phyloP scores from a whole-genome alignment of 1,139 yeast species.

The Geotrichum phurueaensis region DNA sequence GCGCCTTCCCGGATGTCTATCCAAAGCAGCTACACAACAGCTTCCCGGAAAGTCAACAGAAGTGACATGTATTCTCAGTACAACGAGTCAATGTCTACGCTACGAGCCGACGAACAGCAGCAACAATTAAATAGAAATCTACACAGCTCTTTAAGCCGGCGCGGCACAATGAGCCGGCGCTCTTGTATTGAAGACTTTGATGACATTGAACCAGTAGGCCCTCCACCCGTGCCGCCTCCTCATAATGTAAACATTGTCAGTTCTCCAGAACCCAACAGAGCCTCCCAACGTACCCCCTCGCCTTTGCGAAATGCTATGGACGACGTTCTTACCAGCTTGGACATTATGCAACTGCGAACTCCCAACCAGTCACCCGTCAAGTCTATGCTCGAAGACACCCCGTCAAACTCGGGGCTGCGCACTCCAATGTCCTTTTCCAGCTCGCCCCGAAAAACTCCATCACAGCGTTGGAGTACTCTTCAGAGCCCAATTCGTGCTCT shows the following conservation, averaged over 20 bases:
- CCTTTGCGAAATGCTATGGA: constrained; percentile 40
- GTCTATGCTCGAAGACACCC: not conserved
- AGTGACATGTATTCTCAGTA: constrained; percentile 6
- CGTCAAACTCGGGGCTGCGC: not conserved
- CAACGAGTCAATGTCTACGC: constrained; percentile 8
- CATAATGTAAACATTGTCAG: constrained; percentile 17
- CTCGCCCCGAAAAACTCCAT: constrained; percentile 1
- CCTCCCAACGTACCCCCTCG: constrained; percentile 46
- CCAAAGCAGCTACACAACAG: constrained; percentile 4
- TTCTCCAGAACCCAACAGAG: not conserved
- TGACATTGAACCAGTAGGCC: constrained; percentile 2
- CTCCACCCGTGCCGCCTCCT: constrained; percentile 33
- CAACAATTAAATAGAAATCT: constrained; percentile 3
- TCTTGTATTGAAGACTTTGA: not conserved
- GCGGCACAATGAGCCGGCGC: not conserved
- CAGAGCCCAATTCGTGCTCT: constrained; percentile 3
- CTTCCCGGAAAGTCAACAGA: not conserved
- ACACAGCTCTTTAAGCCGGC: not conserved
- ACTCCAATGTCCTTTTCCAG: not conserved
- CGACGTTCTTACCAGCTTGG: constrained; percentile 33
- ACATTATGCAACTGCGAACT: constrained; percentile 22
- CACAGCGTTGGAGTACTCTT: not conserved
- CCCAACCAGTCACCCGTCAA: constrained; percentile 9
- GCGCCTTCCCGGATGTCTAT: constrained; percentile 4
- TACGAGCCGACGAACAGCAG: not conserved